Percentiles rank a stretch among this genome's conserved stretches.
Evolutionary conservation across 805 yeast genomes (phyloP).

Genomic region (Ogataea ganodermae): DNA sequence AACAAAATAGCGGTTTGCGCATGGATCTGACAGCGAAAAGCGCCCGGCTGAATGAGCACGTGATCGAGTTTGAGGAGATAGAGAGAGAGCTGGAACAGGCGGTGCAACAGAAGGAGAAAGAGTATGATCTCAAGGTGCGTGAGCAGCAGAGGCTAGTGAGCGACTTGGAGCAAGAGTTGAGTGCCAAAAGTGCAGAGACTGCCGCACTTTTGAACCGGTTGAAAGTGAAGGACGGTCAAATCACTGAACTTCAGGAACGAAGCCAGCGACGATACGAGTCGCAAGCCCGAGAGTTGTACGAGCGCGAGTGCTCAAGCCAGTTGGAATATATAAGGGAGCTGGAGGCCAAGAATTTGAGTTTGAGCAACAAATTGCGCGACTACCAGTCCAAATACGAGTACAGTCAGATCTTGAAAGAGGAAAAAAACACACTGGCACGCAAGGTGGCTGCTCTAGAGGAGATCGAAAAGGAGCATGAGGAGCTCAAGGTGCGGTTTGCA

Average conservation of each 20-base stretch:
- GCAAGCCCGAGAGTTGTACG: constrained; percentile 35
- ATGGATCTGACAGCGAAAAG: constrained; percentile 11
- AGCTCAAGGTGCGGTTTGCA: background rate
- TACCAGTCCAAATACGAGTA: constrained; percentile 49
- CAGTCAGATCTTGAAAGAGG: constrained; percentile 56
- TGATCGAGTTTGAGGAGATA: constrained; percentile 23
- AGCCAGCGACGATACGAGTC: constrained; percentile 23
- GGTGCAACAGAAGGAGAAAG: constrained; percentile 1
- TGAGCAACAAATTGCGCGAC: constrained; percentile 52
- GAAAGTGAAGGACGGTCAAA: constrained; percentile 14
- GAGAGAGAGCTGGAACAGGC: constrained; percentile 10
- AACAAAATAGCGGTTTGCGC: constrained; percentile 7
- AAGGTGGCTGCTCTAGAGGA: constrained; percentile 42
- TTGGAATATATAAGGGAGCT: constrained; percentile 45
- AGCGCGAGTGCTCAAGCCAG: constrained; percentile 40
- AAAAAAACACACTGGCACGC: constrained; percentile 45
- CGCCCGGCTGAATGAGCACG: constrained; percentile 4
- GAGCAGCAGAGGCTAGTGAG: constrained; percentile 2
- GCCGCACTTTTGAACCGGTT: constrained; percentile 25
- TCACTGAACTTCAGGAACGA: constrained; percentile 11
- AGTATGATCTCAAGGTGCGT: constrained; percentile 5
- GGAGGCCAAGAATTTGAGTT: constrained; percentile 54
- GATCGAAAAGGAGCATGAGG: constrained; percentile 39
- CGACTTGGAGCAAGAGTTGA: constrained; percentile 4
- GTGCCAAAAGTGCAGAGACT: constrained; percentile 17